These are phyloP conservation scores for Eimeria necatrix DNA, from an alignment of 169 alveolate genomes.

Conservation along the genomic window DNA sequence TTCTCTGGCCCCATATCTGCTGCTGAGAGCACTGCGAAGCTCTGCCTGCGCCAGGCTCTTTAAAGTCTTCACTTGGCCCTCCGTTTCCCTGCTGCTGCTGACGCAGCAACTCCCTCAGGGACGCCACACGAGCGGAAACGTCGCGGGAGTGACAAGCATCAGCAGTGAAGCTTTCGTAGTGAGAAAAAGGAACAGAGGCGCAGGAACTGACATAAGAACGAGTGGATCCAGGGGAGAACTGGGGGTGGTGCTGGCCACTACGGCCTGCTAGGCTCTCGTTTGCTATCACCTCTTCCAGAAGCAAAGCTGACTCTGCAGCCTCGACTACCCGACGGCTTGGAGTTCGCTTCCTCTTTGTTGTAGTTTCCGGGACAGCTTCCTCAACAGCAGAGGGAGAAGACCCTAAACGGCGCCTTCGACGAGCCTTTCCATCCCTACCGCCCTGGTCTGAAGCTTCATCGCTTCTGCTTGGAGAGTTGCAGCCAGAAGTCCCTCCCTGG, in stretches of 20 bases:
- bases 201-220: not conserved
- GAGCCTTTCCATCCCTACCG: slow-evolving; percentile 20
- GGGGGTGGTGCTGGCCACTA: not conserved
- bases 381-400: slow-evolving; percentile 15
- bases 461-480: not conserved
- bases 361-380: not conserved
- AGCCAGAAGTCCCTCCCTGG: not conserved
- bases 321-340: slow-evolving; percentile 77
- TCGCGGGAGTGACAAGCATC: not conserved
- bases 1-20: not conserved
- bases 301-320: slow-evolving; percentile 73
- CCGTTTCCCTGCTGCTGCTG: slow-evolving; percentile 39
- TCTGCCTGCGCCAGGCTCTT: not conserved
- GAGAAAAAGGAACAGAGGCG: not conserved
- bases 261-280: slow-evolving; percentile 36
- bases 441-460: slow-evolving; percentile 24
- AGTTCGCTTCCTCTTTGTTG: slow-evolving; percentile 65
- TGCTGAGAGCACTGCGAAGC: not conserved
- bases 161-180: not conserved
- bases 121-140: not conserved
- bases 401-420: slow-evolving; percentile 44
- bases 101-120: slow-evolving; percentile 35
- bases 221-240: not conserved
- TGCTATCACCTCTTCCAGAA: slow-evolving; percentile 70
- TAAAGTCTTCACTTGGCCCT: not conserved